phyloP scores from a whole-genome alignment of 345 rosid species.

The Pistacia integerrima region DNA sequence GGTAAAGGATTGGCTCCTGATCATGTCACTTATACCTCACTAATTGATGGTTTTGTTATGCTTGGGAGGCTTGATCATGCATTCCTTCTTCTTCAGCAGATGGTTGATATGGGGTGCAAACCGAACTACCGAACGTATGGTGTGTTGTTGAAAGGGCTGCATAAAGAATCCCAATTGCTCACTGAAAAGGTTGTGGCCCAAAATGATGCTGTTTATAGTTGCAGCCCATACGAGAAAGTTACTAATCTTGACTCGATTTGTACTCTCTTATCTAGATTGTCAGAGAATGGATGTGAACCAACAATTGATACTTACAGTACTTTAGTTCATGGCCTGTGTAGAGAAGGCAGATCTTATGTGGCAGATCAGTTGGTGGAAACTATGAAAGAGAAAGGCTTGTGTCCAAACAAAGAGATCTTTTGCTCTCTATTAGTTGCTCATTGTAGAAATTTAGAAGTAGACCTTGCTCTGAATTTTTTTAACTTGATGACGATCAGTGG shows the following conservation, averaged over 20 bases:
- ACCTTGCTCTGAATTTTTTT: conserved; percentile 45
- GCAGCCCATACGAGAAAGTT: conserved; percentile 32
- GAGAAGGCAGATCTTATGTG: conserved; percentile 48
- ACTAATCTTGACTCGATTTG: conserved; percentile 28
- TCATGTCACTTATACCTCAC: conserved; percentile 48
- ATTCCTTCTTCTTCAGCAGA: conserved; percentile 41
- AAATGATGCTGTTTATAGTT: conserved; percentile 34
- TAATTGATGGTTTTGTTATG: conserved; percentile 59
- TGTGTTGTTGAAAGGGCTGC: conserved; percentile 60
- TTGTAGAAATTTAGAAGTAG: conserved; percentile 58
- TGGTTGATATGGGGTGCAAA: conserved; percentile 49
- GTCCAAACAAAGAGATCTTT: conserved; percentile 40
- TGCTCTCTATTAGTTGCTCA: conserved; percentile 43
- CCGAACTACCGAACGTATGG: conserved; percentile 59
- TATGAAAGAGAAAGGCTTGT: conserved; percentile 54
- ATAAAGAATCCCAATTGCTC: conserved; percentile 38
- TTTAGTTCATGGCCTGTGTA: conserved; percentile 52
- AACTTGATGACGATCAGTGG: conserved; percentile 29
- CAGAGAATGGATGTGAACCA: conserved; percentile 51
- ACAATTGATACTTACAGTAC: conserved; percentile 38
- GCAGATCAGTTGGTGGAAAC: conserved; percentile 47
- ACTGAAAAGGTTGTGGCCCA: conserved; percentile 44
- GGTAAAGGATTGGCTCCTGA: conserved; percentile 50
- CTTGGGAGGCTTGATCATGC: conserved; percentile 61
- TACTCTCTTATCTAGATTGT: conserved; percentile 47